These are phyloP conservation scores for Raffaelea albimanens DNA, from an alignment of 2,329 filamentous ascomycete genomes.

Conservation along the genomic window DNA sequence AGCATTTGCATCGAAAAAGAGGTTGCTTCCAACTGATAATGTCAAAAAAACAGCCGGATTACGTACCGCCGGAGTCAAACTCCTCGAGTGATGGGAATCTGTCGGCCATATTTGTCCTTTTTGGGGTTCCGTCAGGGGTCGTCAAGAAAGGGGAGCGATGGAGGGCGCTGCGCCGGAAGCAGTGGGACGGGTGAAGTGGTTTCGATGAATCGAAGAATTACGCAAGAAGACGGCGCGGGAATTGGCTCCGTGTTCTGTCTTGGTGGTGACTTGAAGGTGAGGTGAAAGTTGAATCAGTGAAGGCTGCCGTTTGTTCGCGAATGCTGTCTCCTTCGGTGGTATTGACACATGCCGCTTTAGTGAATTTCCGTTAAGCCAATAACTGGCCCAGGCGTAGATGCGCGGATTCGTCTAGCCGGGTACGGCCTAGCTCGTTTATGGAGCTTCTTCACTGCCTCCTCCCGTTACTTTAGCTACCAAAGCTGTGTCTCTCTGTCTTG, in stretches of 20 bases:
- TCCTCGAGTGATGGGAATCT: slow-evolving; percentile 73
- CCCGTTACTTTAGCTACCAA: not conserved
- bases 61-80: slow-evolving; percentile 56
- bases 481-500: not conserved
- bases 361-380: not conserved
- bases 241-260: not conserved
- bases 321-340: not conserved
- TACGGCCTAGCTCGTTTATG: not conserved
- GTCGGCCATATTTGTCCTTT: slow-evolving; percentile 54
- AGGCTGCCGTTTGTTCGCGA: not conserved
- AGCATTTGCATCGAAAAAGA: not conserved
- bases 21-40: too few relatives aligned
- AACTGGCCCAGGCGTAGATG: not conserved
- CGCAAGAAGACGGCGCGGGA: not conserved
- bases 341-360: not conserved
- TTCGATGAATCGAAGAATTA: not conserved
- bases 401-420: not conserved
- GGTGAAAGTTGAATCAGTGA: not conserved
- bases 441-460: not conserved
- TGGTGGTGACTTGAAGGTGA: not conserved
- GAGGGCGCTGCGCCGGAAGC: not conserved
- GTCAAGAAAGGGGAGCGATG: slow-evolving; percentile 2
- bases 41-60: not conserved
- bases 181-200: too few relatives aligned
- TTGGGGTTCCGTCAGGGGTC: not conserved